These are phyloP conservation scores for Gloeopeniophorella convolvens DNA, from an alignment of 768 basidiomycete genomes.

Conservation along the genomic window DNA sequence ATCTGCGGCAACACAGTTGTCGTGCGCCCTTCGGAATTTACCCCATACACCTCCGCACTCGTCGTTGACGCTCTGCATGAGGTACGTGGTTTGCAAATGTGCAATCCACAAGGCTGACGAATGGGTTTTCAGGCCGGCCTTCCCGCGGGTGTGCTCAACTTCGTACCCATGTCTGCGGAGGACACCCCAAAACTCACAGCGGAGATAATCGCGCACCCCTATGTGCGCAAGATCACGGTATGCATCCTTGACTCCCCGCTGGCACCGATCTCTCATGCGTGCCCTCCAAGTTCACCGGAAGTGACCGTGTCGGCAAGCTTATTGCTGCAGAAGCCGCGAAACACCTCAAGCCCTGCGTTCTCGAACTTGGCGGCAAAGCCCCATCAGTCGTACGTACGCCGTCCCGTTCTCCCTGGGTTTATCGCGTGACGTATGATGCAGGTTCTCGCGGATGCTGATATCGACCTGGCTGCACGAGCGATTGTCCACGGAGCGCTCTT, in stretches of 20 bases:
- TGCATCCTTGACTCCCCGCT: conserved; percentile 11
- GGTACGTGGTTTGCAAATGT: no score
- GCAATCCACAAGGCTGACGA: no score
- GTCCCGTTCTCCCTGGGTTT: not conserved
- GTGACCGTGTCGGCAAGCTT: conserved; percentile 46
- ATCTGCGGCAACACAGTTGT: conserved; percentile 54
- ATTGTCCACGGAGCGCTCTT: conserved; percentile 40
- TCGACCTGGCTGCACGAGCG: conserved; percentile 45
- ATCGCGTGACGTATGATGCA: conserved; percentile 15
- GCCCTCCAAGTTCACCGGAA: conserved; percentile 46
- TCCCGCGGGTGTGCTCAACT: conserved; percentile 53
- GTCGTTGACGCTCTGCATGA: conserved; percentile 43
- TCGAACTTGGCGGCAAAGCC: conserved; percentile 52
- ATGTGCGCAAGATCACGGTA: conserved; percentile 48
- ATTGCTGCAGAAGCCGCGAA: conserved; percentile 50
- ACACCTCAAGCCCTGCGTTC: conserved; percentile 46
- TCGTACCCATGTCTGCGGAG: conserved; percentile 40
- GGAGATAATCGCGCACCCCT: conserved; percentile 49
- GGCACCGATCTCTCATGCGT: not conserved
- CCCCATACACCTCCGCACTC: conserved; percentile 41
- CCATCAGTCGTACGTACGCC: conserved; percentile 40
- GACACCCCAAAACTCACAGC: conserved; percentile 39
- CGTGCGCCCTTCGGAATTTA: conserved; percentile 45
- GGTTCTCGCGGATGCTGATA: conserved; percentile 48
- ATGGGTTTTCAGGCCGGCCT: conserved; percentile 57